Base-by-base conservation (phyloP, 495 filamentous ascomycete genomes). In the Daldinia caldariorum region DNA sequence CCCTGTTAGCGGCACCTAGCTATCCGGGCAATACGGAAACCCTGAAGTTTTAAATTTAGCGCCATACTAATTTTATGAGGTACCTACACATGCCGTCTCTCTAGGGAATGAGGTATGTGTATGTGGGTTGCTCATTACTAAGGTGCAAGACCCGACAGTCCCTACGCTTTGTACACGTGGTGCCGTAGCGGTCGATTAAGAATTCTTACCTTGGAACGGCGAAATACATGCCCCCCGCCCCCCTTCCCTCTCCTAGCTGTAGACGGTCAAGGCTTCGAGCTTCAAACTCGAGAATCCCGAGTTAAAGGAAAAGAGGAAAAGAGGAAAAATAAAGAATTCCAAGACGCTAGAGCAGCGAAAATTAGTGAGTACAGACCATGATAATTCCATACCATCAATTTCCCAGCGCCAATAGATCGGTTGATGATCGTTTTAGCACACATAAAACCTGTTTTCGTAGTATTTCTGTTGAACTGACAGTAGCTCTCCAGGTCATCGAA, bases 51-150 rank as follows among this genome's bases (percentile, higher is more conserved):
- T 53, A 53, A 53, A 7, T 53, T 7, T 53, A 53, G 12, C 14
- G 16, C 49, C 13, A 53, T 53, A 20, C 26, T 3, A 31, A 53
- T n/a, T 29, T 16, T 14, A 43, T 43, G 16, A 43, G 16, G 12
- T 32, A n/a, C n/a, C n/a, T n/a, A 37, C 31, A n/a, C 26, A 37
- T 16, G 32, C 18, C 31, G 29, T 56, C 4, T 51, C 20, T 51
- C 47, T 56, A n/a, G 53, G 16, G 32, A 18, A 56, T 5, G n/a
- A 12, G 32, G 13, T 38, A 56, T 66, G 49, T 31, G 13, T 38
- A 56, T 66, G 49, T 31, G 47, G 18, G 35, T 39, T 58, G 55
- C 43, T 66, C 22, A 51, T 58, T 41, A 66, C 32, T 56, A 56
- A 18, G 4, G 22, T 35, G 32, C 10, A 29, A 38, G 32, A n/a